Evolutionary conservation across 2,329 filamentous ascomycete genomes (phyloP).

Genomic region (Plenodomus lindquistii): DNA sequence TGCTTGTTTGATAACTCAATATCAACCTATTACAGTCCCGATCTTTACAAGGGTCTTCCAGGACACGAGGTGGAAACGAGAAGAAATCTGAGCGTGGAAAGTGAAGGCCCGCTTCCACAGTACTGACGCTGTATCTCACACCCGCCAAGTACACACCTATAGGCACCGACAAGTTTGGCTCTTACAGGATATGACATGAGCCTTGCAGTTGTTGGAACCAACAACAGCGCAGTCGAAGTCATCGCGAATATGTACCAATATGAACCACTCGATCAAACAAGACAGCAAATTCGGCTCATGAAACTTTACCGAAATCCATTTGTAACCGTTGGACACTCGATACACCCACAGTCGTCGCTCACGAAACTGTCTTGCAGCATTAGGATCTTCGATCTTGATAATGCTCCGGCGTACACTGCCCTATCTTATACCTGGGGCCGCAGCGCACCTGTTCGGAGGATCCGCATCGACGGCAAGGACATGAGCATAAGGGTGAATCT

Average conservation of each 20-base stretch:
- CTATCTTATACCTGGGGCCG: slow-evolving; percentile 6
- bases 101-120: no score
- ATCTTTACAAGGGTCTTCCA: no score
- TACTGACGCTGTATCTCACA: no score
- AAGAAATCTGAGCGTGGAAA: no score
- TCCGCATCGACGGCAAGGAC: background rate
- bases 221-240: background rate
- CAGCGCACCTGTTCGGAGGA: background rate
- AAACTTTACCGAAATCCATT: background rate
- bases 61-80: no score
- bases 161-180: background rate
- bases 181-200: background rate
- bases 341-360: background rate
- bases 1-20: background rate
- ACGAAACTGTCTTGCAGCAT: background rate
- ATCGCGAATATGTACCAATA: background rate
- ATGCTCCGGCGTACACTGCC: slow-evolving; percentile 1
- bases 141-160: no score
- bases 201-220: background rate
- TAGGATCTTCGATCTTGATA: background rate
- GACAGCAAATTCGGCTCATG: background rate
- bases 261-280: background rate
- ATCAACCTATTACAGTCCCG: background rate
- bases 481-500: background rate
- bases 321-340: background rate